These are phyloP conservation scores for Leptodontidium sp. DNA, from an alignment of 2,329 filamentous ascomycete species.

Conservation along the genomic window DNA sequence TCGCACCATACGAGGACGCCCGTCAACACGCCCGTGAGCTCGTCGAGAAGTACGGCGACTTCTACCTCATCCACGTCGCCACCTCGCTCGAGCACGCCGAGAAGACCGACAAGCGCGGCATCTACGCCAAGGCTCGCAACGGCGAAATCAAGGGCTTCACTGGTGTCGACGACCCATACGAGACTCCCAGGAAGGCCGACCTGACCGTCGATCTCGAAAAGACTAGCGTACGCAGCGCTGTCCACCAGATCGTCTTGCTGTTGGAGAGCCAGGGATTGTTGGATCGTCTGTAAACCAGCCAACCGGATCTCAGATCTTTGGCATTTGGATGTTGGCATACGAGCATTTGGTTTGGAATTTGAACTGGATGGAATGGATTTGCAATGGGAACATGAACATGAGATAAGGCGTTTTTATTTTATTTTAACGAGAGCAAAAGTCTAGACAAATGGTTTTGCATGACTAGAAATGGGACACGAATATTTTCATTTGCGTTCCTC, in stretches of 20 bases:
- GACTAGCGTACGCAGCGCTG: constrained; percentile 88
- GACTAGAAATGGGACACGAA: background rate
- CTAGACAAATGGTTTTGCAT: constrained; percentile 10
- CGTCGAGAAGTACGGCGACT: constrained; percentile 86
- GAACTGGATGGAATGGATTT: background rate
- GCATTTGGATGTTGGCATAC: background rate
- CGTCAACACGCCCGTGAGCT: constrained; percentile 82
- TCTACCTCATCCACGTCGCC: constrained; percentile 95
- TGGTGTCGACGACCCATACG: constrained; percentile 96
- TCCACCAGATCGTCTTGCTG: constrained; percentile 95
- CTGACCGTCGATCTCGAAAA: constrained; percentile 85
- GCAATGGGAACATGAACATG: background rate
- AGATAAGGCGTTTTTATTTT: background rate
- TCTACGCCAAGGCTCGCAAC: constrained; percentile 83
- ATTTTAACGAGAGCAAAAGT: background rate
- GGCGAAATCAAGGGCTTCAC: constrained; percentile 99
- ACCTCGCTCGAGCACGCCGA: constrained; percentile 93
- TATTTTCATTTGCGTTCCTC: background rate
- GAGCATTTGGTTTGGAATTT: background rate
- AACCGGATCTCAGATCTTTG: background rate
- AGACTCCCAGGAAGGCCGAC: constrained; percentile 81
- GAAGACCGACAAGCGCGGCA: constrained; percentile 91
- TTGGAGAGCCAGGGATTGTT: constrained; percentile 89
- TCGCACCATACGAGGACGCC: constrained; percentile 87
- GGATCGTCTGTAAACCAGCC: constrained; percentile 60